Base-by-base conservation (phyloP, 2,329 filamentous ascomycete genomes). In the Neonectria faginata region DNA sequence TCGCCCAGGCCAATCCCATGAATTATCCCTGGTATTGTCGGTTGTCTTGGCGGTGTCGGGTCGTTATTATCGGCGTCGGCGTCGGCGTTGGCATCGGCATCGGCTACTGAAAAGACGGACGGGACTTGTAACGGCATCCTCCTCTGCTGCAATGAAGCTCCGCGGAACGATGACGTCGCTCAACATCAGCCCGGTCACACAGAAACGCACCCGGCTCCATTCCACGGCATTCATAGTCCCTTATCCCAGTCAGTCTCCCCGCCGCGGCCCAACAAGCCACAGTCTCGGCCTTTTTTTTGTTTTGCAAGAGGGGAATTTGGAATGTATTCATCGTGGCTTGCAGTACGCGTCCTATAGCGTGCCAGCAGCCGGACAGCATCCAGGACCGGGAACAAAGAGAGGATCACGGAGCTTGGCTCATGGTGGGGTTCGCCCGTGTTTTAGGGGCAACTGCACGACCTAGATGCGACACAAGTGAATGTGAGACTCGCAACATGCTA, bases 151-250 rank as follows among this genome's bases (percentile, higher is more conserved):
- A 4, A 8, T 10, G 36, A 18, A n/a, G 39, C 16, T 18, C 39
- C n/a, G 36, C 29, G 27, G 41, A 63, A 55, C 55, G 14, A 63
- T 63, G 61, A 63, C 61, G 61, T 63, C 55, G 55, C 61, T 54
- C 61, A 63, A 59, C 61, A 12, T 16, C 36, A 29, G 29, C 33
- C 36, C 16, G 18, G 18, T 25, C 25, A 6, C n/a, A 29, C 29
- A n/a, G 44, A 52, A 36, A 42, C 29, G 18, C 25, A 11, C 5
- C 18, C 45, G 22, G 27, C 47, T 44, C 47, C 36, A 59, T 52
- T 20, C 36, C 33, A 31, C 47, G 57, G 57, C 57, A 59, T 59
- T 59, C 47, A 59, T 45, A 59, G 57, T 59, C 45, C 47, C 47
- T 6, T 1, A 22, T 33, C 22, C 20, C 47, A 14, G n/a, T 18